Evolutionary conservation across 306 rosid genomes (phyloP), one percentile per base, ranked within the genome.

Genomic region (Arachis stenosperma): DNA sequence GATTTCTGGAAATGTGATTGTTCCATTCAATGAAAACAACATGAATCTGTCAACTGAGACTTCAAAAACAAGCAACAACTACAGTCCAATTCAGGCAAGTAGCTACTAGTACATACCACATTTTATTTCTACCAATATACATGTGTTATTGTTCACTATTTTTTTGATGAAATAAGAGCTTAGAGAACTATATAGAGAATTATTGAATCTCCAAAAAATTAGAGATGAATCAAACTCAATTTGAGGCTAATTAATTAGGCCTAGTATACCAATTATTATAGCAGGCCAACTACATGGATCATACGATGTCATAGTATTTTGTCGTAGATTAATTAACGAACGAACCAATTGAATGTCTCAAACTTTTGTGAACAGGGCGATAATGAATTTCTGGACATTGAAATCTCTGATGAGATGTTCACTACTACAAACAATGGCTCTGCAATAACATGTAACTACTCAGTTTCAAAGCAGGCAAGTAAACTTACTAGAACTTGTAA

Each of bases 11-110:
- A 65, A 65, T 51, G 65, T 15, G 30, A 58, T 27, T 27, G 3
- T 27, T 50, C 63, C 29, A 0, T 36, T 65, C 12, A 12, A 8
- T 15, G 56, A 33, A 57, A 17, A 29, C 46, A 65, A 51, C 27
- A 9, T 4, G 14, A 65, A 65, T 22, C 15, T 50, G 9, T 15
- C 54, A 9, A 52, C 59, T 7, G 57, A 59, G 66, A n/a, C 53
- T 30, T 4, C 56, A 65, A 36, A 22, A 15, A 36, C 42, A 15
- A 13, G 22, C 62, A 33, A 47, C 2, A 8, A 22, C 22, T 46
- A 59, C 40, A 60, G 33, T 33, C 40, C 56, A 33, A 52, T 43
- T 22, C 22, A 52, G 78, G 84, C 14, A 59, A 65, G 78, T 71
- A 17, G 70, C 53, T 44, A 63, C 0, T 6, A 17, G 8, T 50